Conservation (phyloP, 176 grass and related monocot genomes). For the Oryza punctata region DNA sequence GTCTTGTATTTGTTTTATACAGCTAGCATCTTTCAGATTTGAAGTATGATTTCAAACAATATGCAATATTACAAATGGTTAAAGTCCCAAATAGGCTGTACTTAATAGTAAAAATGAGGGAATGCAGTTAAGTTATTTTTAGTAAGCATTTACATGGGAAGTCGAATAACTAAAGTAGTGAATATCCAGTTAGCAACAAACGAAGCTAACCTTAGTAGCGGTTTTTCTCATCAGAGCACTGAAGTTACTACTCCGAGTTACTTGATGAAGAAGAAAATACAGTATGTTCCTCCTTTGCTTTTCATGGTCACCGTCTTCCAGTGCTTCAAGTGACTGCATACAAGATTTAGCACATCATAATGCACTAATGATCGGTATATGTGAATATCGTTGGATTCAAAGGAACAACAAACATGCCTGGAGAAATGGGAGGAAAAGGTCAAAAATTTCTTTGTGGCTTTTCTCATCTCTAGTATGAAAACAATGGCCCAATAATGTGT, state of each 20-base stretch:
- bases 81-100: constrained; percentile 20
- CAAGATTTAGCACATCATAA: constrained; percentile 37
- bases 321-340: constrained; percentile 86
- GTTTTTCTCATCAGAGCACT: constrained; percentile 83
- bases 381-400: constrained; percentile 20
- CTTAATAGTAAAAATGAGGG: constrained; percentile 13
- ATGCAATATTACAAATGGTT: constrained; percentile 6
- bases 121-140: background rate
- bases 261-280: constrained; percentile 99
- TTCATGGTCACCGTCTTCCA: constrained; percentile 97
- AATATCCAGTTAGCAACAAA: constrained; percentile 26
- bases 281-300: constrained; percentile 96
- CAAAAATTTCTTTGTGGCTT: constrained; percentile 97
- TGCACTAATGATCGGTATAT: constrained; percentile 26
- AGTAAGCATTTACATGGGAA: background rate
- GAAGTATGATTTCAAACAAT: background rate
- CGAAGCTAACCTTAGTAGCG: constrained; percentile 75
- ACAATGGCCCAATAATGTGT: constrained; percentile 93
- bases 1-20: background rate
- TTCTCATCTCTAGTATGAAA: constrained; percentile 97
- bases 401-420: constrained; percentile 58
- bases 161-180: constrained; percentile 32
- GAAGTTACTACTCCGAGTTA: constrained; percentile 91
- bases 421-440: constrained; percentile 98
- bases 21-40: background rate